Base-by-base conservation (phyloP, 1,139 yeast genomes). In the Yarrowia galli region DNA sequence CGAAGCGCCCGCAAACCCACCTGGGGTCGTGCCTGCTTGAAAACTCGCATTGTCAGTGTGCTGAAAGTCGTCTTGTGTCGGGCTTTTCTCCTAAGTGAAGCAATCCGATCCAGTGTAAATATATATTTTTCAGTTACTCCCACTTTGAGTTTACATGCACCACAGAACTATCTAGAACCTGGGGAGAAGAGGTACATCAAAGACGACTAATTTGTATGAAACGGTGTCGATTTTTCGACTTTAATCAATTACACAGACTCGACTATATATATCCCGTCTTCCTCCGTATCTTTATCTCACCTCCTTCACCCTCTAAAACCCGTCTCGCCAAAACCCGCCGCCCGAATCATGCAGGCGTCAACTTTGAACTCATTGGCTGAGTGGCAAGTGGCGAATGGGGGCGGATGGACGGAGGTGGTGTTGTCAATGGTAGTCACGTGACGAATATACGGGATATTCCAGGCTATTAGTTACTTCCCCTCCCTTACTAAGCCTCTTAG, bases 1-100 rank as follows among this genome's bases (percentile, higher is more conserved):
- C 32, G 25, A 12, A 43, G 40, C 38, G 64, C 64, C 42, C 64
- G 64, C 64, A 32, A 7, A 1, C 38, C 64, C 64, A 58, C 64
- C 51, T 25, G 40, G 10, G 64, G 51, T 43, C 64, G 51, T 28
- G 35, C n/a, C 48, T 25, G 51, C 42, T 43, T n/a, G 64, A 58
- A 58, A 43, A 58, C 28, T 58, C 64, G 64, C 64, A 58, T 58
- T 40, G 40, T 36, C 18, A 7, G 32, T 28, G 32, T 28, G 32
- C 32, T 28, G 32, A 28, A 28, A 28, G 32, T 28, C 32, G 32
- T 36, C 36, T 35, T 35, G 36, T 35, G 2, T 15, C 15, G 36
- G 6, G 20, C 20, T 16, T 3, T 48, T 15, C n/a, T 28, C 32
- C 8, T 10, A 28, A 28, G 7, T 48, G 13, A 4, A 36, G 43